Evolutionary conservation across 2,329 filamentous ascomycete species (phyloP), one percentile per base, ranked within the genome.

Genomic region (Cladophialophora immunda): DNA sequence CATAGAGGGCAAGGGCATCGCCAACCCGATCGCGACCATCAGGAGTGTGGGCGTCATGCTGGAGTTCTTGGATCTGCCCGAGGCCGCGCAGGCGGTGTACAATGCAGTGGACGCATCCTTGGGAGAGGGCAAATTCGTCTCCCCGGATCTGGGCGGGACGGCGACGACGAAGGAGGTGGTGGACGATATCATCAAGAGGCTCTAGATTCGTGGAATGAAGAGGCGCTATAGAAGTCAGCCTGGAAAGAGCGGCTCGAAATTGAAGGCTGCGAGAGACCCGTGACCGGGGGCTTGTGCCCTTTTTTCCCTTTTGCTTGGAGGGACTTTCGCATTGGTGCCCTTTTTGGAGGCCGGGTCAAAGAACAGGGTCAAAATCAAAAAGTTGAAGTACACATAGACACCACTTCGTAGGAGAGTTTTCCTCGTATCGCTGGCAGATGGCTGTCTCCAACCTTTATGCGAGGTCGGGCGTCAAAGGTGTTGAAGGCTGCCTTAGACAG

Each of bases 1-100:
- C 77, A 99, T 99, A 71, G 90, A 93, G 87, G 95, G 95, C 73
- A 85, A 91, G 85, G 89, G 90, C 71, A 94, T 99, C 76, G 93
- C 95, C 73, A 99, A 99, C 82, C 95, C 95, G 27, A 96, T 99
- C 76, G 95, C 95, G 38, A 98, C 95, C 9, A 86, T 99, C 71
- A 86, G 95, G 76, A 95, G 92, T 80, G 91, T 93, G 17, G 95
- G 92, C 36, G 85, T 97, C 69, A 98, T 99, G 95, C 85, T 99
- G 72, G 94, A 98, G 84, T 99, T 98, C 81, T 84, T 98, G 71
- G 89, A 93, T 70, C 90, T 97, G 83, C 90, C 93, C 80, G 84
- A 87, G 70, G 95, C 95, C 22, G 95, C 95, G 36, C 93, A 92
- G 32, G 89, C 85, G 82, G 97, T 99, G 75, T 97, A 98, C 80